phyloP scores from a whole-genome alignment of 441 rosid genomes.

The Eutrema salsugineum region DNA sequence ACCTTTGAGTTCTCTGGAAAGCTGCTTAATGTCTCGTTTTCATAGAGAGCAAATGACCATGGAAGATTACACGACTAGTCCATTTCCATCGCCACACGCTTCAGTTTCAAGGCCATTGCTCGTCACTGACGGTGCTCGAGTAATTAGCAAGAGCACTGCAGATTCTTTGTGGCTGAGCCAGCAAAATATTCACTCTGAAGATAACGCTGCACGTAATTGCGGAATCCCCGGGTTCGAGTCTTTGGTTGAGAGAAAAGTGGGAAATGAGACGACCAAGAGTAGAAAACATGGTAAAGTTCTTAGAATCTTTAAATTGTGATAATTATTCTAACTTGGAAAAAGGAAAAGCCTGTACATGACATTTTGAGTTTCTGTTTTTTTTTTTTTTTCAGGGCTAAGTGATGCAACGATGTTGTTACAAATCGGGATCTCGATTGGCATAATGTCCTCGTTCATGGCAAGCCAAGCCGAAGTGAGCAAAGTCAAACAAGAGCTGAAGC shows the following conservation, averaged over 20 bases:
- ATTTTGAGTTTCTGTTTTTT: neutral
- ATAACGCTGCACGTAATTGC: conserved; percentile 5
- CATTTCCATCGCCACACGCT: conserved; percentile 35
- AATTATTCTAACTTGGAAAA: neutral
- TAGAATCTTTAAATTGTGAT: neutral
- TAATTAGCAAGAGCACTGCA: conserved; percentile 46
- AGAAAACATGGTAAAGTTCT: conserved; percentile 14
- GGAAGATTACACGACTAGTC: conserved; percentile 52
- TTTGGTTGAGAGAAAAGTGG: conserved; percentile 1
- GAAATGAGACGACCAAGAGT: neutral
- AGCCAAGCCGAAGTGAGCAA: conserved; percentile 55
- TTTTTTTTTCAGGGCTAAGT: conserved; percentile 37
- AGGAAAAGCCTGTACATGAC: neutral
- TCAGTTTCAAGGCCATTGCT: conserved; percentile 50
- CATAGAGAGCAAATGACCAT: conserved; percentile 36
- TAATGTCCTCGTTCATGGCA: conserved; percentile 49
- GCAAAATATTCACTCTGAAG: neutral
- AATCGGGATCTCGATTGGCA: conserved; percentile 69
- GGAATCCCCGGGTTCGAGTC: neutral
- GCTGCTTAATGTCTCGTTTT: conserved; percentile 59
- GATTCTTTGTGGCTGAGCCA: conserved; percentile 30
- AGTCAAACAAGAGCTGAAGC: conserved; percentile 58
- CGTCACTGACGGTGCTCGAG: conserved; percentile 58
- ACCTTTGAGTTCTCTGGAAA: conserved; percentile 57
- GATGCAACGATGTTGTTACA: conserved; percentile 48